Evolutionary conservation across 2,329 filamentous ascomycete species (phyloP), one percentile per base, ranked within the genome.

Genomic region (Aspergillus fijiensis): DNA sequence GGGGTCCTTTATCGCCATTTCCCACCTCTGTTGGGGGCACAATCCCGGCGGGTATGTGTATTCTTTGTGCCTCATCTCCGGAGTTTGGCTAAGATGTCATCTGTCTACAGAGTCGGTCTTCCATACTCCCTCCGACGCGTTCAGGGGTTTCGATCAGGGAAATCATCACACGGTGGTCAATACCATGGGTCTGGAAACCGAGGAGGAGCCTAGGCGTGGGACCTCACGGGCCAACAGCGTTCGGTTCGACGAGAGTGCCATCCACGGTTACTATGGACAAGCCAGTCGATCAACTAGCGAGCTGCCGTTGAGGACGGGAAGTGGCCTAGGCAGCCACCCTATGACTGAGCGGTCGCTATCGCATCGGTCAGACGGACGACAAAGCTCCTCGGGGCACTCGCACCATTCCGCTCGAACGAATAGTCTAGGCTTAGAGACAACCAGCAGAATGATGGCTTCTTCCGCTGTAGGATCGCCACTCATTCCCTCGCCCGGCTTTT

Each of bases 181-280:
- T 55, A 91, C 90, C 57, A 83, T 97, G 60, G 91, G 93, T 60
- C 82, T 98, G 6, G 94, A 96, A 65, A 85, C 89, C 5, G 93
- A 96, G 63, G 92, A 98, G 33, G 88, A 92, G 59, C 87, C 92
- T 42, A 86, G 94, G 64, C 91, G 95, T 57, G 91, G 91, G 21
- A 89, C 92, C 19, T 99, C 95, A 19, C 86, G 95, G 68, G 94
- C 95, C 51, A 98, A 98, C 74, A 98, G 95, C 72, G 95, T 99
- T 67, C 90, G 95, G 42, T 99, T 99, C 70, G 95, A 98, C 72
- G 94, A 98, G 74, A 96, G 92, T 71, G 93, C 94, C 14, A 87
- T 96, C 68, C 92, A 96, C 69, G 90, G 91, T 51, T 92, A 92
- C 74, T 96, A 95, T 86, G 89, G 88, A 42, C 91, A 96, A 70